These are phyloP conservation scores for Diaporthe humulicola DNA, from an alignment of 2,329 filamentous ascomycete species.

Conservation along the genomic window DNA sequence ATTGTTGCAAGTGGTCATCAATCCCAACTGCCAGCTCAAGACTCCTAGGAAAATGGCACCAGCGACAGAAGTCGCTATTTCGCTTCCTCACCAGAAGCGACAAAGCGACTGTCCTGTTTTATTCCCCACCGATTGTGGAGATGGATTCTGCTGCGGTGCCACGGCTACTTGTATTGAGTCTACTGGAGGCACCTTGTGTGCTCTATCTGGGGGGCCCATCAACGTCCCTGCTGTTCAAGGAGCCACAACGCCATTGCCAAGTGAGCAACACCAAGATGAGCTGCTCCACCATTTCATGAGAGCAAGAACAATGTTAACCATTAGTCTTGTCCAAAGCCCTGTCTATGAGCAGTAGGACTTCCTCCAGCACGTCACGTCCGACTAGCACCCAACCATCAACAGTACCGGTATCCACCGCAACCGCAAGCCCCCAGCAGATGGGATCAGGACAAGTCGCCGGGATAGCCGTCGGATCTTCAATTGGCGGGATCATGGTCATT, in stretches of 20 bases:
- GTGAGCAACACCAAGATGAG: background rate
- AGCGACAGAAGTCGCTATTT: background rate
- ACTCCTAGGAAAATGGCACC: background rate
- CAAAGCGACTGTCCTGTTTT: constrained; percentile 16
- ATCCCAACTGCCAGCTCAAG: background rate
- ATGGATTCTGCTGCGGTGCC: constrained; percentile 25
- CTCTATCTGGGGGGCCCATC: background rate
- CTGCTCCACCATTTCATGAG: background rate
- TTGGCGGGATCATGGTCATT: constrained; percentile 10
- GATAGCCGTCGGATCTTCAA: constrained; percentile 7
- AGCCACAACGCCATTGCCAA: background rate
- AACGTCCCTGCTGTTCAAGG: constrained; percentile 2
- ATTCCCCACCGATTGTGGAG: constrained; percentile 27
- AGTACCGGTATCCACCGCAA: background rate
- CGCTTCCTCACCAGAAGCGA: background rate
- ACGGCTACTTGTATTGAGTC: background rate
- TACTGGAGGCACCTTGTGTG: background rate
- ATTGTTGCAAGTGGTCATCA: background rate
- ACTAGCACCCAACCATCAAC: background rate
- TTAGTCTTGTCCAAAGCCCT: background rate
- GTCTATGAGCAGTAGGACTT: background rate
- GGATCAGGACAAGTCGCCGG: constrained; percentile 9
- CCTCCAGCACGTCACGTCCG: background rate
- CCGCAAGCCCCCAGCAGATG: background rate
- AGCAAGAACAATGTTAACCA: background rate